Percentiles rank a stretch among this genome's conserved stretches.
Evolutionary conservation across 2,329 filamentous ascomycete genomes (phyloP).

Genomic region (Alternaria arborescens): DNA sequence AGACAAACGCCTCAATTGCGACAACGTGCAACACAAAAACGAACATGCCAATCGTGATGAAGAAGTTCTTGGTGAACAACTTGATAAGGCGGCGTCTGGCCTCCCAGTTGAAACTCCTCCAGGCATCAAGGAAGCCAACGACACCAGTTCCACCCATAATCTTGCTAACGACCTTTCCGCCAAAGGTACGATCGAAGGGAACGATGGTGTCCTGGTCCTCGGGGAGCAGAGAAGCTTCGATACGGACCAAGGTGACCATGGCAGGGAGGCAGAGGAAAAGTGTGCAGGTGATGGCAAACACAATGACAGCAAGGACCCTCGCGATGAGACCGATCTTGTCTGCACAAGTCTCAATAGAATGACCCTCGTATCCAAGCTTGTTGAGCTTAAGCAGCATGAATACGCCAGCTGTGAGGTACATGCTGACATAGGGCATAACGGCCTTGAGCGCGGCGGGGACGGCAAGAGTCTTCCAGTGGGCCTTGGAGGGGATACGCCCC

Average conservation of each 20-base stretch:
- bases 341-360: slow-evolving; percentile 41
- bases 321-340: slow-evolving; percentile 43
- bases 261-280: slow-evolving; percentile 80
- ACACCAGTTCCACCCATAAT: slow-evolving; percentile 77
- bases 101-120: slow-evolving; percentile 77
- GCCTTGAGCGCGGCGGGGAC: slow-evolving; percentile 72
- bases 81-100: slow-evolving; percentile 77
- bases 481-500: slow-evolving; percentile 72
- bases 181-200: slow-evolving; percentile 87
- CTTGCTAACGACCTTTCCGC: slow-evolving; percentile 76
- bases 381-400: slow-evolving; percentile 49
- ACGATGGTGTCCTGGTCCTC: slow-evolving; percentile 85
- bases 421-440: slow-evolving; percentile 64
- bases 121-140: slow-evolving; percentile 77
- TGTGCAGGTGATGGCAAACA: slow-evolving; percentile 59
- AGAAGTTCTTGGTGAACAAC: slow-evolving; percentile 76
- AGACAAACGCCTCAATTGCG: slow-evolving; percentile 62
- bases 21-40: slow-evolving; percentile 61
- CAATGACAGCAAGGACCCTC: slow-evolving; percentile 54
- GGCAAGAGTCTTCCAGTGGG: slow-evolving; percentile 73
- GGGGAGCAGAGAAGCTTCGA: slow-evolving; percentile 86
- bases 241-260: slow-evolving; percentile 77
- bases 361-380: slow-evolving; percentile 43
- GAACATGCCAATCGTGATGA: slow-evolving; percentile 59
- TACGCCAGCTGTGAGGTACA: slow-evolving; percentile 60